Percentiles rank a stretch among this genome's conserved stretches.
These are phyloP conservation scores for Aegilops umbellulata DNA, from an alignment of 176 grass and related monocot genomes.

Conservation along the genomic window DNA sequence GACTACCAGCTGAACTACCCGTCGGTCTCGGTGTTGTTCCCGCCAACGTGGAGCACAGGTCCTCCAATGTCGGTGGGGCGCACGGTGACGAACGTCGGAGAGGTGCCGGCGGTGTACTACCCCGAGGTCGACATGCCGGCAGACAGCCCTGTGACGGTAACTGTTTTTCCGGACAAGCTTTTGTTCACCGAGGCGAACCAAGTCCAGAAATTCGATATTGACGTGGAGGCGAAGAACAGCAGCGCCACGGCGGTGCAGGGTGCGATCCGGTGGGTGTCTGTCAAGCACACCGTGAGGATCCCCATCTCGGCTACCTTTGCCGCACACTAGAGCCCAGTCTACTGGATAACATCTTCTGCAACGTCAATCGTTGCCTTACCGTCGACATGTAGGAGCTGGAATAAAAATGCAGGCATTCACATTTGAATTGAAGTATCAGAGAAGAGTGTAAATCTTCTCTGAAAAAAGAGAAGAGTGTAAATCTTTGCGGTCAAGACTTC, in stretches of 20 bases:
- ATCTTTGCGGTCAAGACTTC: too few relatives aligned
- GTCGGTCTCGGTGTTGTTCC: background rate
- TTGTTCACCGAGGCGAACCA: constrained; percentile 28
- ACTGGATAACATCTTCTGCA: background rate
- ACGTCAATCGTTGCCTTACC: background rate
- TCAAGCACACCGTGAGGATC: constrained; percentile 28
- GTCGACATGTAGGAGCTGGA: background rate
- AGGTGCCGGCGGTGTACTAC: background rate
- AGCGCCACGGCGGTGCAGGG: background rate
- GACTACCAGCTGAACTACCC: background rate
- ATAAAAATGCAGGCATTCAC: background rate
- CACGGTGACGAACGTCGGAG: background rate
- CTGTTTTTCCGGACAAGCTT: background rate
- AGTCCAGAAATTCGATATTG: constrained; percentile 10
- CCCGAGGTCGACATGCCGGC: background rate
- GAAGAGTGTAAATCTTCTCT: too few relatives aligned
- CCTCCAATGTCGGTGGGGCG: background rate
- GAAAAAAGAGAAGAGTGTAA: too few relatives aligned
- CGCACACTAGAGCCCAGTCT: background rate
- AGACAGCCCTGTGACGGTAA: background rate
- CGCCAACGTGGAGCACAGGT: background rate
- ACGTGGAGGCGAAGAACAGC: background rate
- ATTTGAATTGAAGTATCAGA: too few relatives aligned
- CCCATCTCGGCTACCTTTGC: constrained; percentile 22
- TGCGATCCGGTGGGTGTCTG: constrained; percentile 35